These are phyloP conservation scores for Brettanomyces anomalus DNA, from an alignment of 805 yeast genomes.

Conservation along the genomic window DNA sequence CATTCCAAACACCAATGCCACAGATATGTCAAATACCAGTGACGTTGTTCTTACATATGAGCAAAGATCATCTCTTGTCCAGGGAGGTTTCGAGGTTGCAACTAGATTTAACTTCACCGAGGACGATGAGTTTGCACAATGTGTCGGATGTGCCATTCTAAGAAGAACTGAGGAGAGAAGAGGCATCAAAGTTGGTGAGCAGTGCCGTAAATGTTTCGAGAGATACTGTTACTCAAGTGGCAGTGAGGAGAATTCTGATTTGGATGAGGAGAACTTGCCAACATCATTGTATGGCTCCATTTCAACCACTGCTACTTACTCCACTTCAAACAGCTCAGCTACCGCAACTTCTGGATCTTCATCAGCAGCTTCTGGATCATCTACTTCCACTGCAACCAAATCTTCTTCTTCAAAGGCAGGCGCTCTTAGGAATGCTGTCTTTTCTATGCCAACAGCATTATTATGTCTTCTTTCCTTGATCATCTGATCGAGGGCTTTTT, in stretches of 20 bases:
- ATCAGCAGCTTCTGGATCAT: background rate
- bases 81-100: conserved; percentile 64
- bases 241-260: conserved; percentile 3
- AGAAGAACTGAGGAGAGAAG: conserved; percentile 64
- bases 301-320: background rate
- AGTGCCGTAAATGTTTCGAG: conserved; percentile 28
- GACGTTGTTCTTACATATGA: conserved; percentile 49
- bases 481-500: too few relatives aligned
- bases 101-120: conserved; percentile 33
- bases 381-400: background rate
- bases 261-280: conserved; percentile 1
- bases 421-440: background rate
- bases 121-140: conserved; percentile 57
- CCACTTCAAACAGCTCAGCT: background rate
- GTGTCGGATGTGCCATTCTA: conserved; percentile 76
- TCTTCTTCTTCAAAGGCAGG: background rate
- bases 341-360: background rate
- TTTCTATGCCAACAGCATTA: too few relatives aligned
- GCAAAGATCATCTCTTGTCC: conserved; percentile 49
- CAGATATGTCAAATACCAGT: conserved; percentile 53
- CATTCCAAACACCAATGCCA: conserved; percentile 57
- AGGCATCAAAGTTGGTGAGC: conserved; percentile 39
- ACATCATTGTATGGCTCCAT: background rate
- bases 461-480: too few relatives aligned
- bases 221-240: conserved; percentile 48